Evolutionary conservation across 139 green algal species (phyloP), one percentile per base, ranked within the genome.

Genomic region (Chlamydomonas asymmetrica): DNA sequence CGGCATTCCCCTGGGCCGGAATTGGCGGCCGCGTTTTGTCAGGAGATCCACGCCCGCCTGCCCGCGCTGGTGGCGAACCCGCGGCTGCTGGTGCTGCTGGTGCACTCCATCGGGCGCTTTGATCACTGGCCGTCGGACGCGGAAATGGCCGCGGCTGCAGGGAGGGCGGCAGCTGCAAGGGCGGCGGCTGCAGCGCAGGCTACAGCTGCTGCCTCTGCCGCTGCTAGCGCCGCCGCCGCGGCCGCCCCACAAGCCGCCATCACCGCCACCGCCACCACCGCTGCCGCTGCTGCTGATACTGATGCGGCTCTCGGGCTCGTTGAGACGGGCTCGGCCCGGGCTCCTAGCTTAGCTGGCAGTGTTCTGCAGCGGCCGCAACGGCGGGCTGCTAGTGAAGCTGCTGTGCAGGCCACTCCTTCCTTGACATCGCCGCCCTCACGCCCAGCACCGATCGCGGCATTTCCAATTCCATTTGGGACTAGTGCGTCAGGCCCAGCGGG

Each of bases 71-170:
- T 74, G 35, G 18, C 29, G 35, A 1, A 52, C 29, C 23, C 37
- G 25, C 67, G 50, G 18, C 2, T 2, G 7, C 50, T 74, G 23
- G 32, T 60, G 41, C 6, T 6, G 39, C 31, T 76, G 2, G 40
- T 68, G 31, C 18, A 61, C n/a, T 40, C 29, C 37, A 50, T 68
- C 5, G 56, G 41, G 31, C 38, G 57, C 18, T 68, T 76, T 57
- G 37, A 25, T 1, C 50, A 22, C 48, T 29, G 48, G 20, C 23
- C 48, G 48, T 22, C 48, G 48, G 48, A 29, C 23, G 48, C 48
- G 48, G 48, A 18, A 56, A 22, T 56, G 25, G 48, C 48, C 23
- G 48, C 48, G 2, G 3, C 4, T 18, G 4, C 20, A 23, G 20
- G 48, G 4, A 29, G 5, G 23, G 23, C 48, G 48, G 25, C 66